phyloP scores from a whole-genome alignment of 1,284 basidiomycete species.

The Naganishia sp. region DNA sequence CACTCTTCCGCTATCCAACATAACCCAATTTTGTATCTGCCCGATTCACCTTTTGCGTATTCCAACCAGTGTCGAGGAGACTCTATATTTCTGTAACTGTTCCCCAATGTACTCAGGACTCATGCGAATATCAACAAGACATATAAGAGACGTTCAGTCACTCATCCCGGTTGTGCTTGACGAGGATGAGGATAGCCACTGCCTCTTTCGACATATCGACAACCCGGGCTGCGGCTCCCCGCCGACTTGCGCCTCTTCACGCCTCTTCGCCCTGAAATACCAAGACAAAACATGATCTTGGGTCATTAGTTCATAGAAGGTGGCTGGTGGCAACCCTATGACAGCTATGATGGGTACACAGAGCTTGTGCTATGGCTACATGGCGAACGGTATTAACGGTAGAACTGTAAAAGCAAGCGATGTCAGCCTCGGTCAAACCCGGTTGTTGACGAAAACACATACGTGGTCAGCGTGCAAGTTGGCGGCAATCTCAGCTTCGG shows the following conservation, averaged over 20 bases:
- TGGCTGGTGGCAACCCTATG: no score
- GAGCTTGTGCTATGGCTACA: conserved; percentile 22
- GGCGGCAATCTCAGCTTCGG: conserved; percentile 94
- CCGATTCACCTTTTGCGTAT: no score
- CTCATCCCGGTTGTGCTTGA: not conserved
- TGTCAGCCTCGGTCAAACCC: not conserved
- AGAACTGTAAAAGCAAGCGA: conserved; percentile 9
- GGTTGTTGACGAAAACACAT: conserved; percentile 28
- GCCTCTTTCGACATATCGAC: no score
- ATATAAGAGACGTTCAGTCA: no score
- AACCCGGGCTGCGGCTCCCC: no score
- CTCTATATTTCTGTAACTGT: not conserved
- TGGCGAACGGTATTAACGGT: conserved; percentile 16
- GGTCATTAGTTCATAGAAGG: no score
- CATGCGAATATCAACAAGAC: no score
- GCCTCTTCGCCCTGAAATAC: no score
- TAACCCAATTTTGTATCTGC: not conserved
- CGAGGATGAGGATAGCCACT: not conserved
- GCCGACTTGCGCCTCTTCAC: no score
- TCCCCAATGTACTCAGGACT: not conserved
- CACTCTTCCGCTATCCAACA: not conserved
- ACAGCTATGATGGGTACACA: not conserved
- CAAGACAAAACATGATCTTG: no score
- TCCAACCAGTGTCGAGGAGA: not conserved
- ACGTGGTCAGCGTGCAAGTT: conserved; percentile 71